Percentiles rank a stretch among this genome's conserved stretches.
These are phyloP conservation scores for Chytridiales sp. DNA, from an alignment of 371 early-diverging fungal genomes.

Conservation along the genomic window DNA sequence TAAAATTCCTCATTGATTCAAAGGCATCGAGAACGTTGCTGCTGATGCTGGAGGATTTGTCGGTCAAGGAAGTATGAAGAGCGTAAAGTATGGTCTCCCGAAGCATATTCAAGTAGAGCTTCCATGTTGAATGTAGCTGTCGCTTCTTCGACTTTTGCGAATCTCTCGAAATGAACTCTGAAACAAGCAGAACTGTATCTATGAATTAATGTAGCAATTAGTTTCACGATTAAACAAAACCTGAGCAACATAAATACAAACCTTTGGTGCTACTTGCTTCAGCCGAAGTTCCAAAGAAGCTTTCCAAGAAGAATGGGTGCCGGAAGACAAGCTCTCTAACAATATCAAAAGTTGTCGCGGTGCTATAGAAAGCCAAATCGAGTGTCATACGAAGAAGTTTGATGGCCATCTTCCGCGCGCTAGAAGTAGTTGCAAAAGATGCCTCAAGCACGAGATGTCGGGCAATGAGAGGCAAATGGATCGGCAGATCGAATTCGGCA, in stretches of 20 bases:
- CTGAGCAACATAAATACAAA: too few species aligned
- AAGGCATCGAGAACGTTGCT: conserved; percentile 3
- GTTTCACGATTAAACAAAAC: not conserved
- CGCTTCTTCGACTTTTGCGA: not conserved
- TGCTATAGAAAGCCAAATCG: too few species aligned
- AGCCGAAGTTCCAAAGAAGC: conserved; percentile 6
- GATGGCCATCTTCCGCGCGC: too few species aligned
- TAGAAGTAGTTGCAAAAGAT: too few species aligned
- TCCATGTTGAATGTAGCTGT: conserved; percentile 7
- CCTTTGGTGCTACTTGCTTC: too few species aligned
- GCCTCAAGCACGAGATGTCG: too few species aligned
- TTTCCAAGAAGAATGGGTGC: conserved; percentile 18
- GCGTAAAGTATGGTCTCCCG: too few species aligned
- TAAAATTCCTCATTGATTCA: not conserved
- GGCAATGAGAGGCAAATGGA: too few species aligned
- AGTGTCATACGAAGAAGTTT: too few species aligned
- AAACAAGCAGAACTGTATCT: conserved; percentile 1
- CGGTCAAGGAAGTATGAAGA: conserved; percentile 3
- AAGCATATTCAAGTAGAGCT: too few species aligned
- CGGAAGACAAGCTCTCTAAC: conserved; percentile 23
- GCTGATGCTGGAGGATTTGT: conserved; percentile 6
- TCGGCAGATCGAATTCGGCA: too few species aligned
- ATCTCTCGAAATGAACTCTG: not conserved
- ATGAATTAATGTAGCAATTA: not conserved
- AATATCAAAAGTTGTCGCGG: too few species aligned